phyloP scores from a whole-genome alignment of 495 filamentous ascomycete genomes.

The Aspergillus cavernicola region DNA sequence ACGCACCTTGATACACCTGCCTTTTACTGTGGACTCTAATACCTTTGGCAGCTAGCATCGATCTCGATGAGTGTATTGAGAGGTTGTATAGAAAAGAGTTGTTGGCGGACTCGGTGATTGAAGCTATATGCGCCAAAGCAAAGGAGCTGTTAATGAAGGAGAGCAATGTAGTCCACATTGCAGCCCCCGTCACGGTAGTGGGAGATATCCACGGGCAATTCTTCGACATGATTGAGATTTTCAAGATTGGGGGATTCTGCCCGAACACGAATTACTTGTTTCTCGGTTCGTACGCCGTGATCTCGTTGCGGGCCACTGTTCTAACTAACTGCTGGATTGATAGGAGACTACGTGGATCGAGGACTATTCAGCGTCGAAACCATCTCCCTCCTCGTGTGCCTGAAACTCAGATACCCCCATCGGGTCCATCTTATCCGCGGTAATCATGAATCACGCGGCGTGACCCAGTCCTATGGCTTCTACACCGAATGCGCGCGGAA shows the following conservation, averaged over 20 bases:
- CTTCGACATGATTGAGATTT: conserved; percentile 98
- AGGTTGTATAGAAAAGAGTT: conserved; percentile 95
- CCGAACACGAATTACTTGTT: conserved; percentile 98
- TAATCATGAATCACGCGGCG: conserved; percentile 95
- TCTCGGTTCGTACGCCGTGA: conserved; percentile 59
- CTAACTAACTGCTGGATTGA: conserved; percentile 1
- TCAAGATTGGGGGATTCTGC: conserved; percentile 94
- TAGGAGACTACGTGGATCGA: conserved; percentile 95
- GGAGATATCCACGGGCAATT: conserved; percentile 99
- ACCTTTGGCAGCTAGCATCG: conserved; percentile 72
- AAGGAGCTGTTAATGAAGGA: conserved; percentile 99
- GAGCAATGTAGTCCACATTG: conserved; percentile 98
- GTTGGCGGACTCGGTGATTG: conserved; percentile 94
- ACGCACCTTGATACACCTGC: not conserved
- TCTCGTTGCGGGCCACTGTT: not conserved
- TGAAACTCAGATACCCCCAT: conserved; percentile 89
- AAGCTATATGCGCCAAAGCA: conserved; percentile 98
- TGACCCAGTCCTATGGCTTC: conserved; percentile 98
- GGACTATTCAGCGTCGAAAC: conserved; percentile 97
- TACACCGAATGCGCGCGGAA: conserved; percentile 98
- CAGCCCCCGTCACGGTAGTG: conserved; percentile 94
- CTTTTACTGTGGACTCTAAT: not conserved
- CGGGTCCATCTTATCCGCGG: conserved; percentile 91
- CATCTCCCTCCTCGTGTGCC: conserved; percentile 89
- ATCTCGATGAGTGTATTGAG: conserved; percentile 96